These are phyloP conservation scores for Phytophthora boehmeriae DNA, from an alignment of 352 stramenopile genomes.

Conservation along the genomic window DNA sequence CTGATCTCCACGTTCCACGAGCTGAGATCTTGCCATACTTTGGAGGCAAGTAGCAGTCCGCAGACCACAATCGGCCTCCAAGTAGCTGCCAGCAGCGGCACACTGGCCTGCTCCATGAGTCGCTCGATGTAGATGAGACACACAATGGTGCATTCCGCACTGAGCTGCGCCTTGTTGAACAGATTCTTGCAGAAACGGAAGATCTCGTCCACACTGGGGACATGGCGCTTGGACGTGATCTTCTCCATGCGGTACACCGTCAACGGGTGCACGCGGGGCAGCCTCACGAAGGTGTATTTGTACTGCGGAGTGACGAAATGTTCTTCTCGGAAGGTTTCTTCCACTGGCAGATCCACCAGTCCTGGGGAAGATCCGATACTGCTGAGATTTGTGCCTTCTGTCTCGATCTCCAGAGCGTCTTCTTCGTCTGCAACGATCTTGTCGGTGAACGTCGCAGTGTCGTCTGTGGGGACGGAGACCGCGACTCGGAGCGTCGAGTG, in stretches of 20 bases:
- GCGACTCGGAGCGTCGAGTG: slow-evolving; percentile 19
- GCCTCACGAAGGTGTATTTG: slow-evolving; percentile 86
- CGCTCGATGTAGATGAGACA: slow-evolving; percentile 99
- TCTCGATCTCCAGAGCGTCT: slow-evolving; percentile 10
- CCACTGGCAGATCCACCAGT: slow-evolving; percentile 72
- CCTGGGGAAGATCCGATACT: slow-evolving; percentile 56
- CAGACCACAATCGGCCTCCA: slow-evolving; percentile 99
- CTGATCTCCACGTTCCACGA: slow-evolving; percentile 99
- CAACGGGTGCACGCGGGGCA: slow-evolving; percentile 74
- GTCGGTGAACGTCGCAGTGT: slow-evolving; percentile 12
- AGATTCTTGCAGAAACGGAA: slow-evolving; percentile 93
- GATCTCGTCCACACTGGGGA: slow-evolving; percentile 92
- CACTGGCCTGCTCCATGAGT: slow-evolving; percentile 97
- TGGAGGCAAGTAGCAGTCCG: slow-evolving; percentile 97
- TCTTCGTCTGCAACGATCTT: slow-evolving; percentile 11
- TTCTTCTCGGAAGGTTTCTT: slow-evolving; percentile 88
- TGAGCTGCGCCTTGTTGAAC: slow-evolving; percentile 97
- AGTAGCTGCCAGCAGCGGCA: slow-evolving; percentile 94
- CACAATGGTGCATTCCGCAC: slow-evolving; percentile 98
- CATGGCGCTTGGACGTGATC: slow-evolving; percentile 77
- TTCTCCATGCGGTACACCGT: slow-evolving; percentile 88
- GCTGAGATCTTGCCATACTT: slow-evolving; percentile 99
- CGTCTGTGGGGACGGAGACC: slow-evolving; percentile 22
- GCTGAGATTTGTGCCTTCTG: slow-evolving; percentile 32
- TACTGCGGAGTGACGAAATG: slow-evolving; percentile 90